These are phyloP conservation scores for Erysiphe neolycopersici DNA, from an alignment of 2,329 filamentous ascomycete genomes.

Conservation along the genomic window DNA sequence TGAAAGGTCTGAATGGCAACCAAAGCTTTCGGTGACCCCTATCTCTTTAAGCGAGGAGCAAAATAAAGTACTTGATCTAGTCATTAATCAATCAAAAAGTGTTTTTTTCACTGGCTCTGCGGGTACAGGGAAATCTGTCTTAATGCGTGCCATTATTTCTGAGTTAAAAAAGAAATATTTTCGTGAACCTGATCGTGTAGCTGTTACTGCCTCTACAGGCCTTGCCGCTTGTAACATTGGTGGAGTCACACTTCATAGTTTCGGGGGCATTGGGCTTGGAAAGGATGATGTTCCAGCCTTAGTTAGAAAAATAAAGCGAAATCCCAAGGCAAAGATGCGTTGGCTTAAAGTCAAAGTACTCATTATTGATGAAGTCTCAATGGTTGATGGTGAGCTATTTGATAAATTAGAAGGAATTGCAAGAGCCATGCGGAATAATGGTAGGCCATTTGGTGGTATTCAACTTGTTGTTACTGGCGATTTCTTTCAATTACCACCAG, in stretches of 20 bases:
- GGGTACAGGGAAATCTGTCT: conserved; percentile 85
- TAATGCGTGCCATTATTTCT: conserved; percentile 76
- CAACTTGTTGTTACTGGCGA: conserved; percentile 90
- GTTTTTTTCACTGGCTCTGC: conserved; percentile 97
- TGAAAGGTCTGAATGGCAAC: not conserved
- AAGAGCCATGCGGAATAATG: conserved; percentile 65
- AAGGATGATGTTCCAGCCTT: conserved; percentile 63
- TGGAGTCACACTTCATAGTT: conserved; percentile 86
- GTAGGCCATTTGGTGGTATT: conserved; percentile 80
- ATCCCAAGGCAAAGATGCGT: conserved; percentile 62
- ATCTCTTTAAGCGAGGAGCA: conserved; percentile 55
- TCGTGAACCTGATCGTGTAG: conserved; percentile 57
- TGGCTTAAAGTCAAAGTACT: conserved; percentile 77
- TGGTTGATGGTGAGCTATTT: conserved; percentile 93
- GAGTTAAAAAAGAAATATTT: conserved; percentile 51
- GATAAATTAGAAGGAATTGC: conserved; percentile 87
- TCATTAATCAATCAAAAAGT: conserved; percentile 55
- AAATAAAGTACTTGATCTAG: conserved; percentile 54
- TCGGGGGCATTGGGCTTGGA: conserved; percentile 79
- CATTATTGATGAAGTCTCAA: conserved; percentile 86
- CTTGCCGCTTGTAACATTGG: conserved; percentile 92
- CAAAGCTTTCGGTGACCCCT: conserved; percentile 14
- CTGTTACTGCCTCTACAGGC: conserved; percentile 86
- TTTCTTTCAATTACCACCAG: conserved; percentile 90
- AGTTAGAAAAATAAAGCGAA: conserved; percentile 73